These are phyloP conservation scores for Plantago major DNA, from an alignment of 257 asterid genomes.

Conservation along the genomic window DNA sequence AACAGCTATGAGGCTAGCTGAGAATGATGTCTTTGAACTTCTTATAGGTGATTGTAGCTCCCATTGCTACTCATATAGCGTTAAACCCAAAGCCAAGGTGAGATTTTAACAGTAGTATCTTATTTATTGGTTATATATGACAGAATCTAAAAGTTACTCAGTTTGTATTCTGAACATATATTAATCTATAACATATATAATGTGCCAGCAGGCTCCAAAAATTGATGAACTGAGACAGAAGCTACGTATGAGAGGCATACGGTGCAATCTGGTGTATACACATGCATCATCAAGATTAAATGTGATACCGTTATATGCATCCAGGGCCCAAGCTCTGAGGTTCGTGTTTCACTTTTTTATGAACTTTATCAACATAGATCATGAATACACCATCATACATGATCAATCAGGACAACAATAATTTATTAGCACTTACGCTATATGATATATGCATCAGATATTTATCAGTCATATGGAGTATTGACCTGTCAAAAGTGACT, in stretches of 20 bases:
- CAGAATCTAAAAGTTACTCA: neutral
- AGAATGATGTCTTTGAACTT: constrained; percentile 36
- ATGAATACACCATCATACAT: neutral
- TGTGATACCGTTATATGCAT: constrained; percentile 55
- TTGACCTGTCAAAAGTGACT: constrained; percentile 44
- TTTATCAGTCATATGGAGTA: constrained; percentile 53
- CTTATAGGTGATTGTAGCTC: constrained; percentile 37
- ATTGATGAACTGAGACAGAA: constrained; percentile 53
- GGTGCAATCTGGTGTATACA: constrained; percentile 52
- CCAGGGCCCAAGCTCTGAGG: constrained; percentile 67
- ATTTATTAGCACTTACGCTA: neutral
- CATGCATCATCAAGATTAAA: constrained; percentile 52
- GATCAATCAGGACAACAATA: neutral
- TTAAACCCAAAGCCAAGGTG: constrained; percentile 53
- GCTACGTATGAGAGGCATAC: constrained; percentile 70
- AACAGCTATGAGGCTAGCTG: constrained; percentile 40
- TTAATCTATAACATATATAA: neutral
- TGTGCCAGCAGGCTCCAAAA: constrained; percentile 31
- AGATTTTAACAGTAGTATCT: constrained; percentile 10
- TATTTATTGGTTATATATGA: constrained; percentile 1
- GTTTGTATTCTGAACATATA: constrained; percentile 6
- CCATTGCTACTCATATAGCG: constrained; percentile 52
- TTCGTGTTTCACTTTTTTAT: constrained; percentile 18
- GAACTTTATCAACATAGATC: neutral
- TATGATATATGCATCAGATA: constrained; percentile 32